Percentiles rank a stretch among this genome's conserved stretches.
phyloP scores from a whole-genome alignment of 768 basidiomycete species.

The Gelatoporia subvermispora region DNA sequence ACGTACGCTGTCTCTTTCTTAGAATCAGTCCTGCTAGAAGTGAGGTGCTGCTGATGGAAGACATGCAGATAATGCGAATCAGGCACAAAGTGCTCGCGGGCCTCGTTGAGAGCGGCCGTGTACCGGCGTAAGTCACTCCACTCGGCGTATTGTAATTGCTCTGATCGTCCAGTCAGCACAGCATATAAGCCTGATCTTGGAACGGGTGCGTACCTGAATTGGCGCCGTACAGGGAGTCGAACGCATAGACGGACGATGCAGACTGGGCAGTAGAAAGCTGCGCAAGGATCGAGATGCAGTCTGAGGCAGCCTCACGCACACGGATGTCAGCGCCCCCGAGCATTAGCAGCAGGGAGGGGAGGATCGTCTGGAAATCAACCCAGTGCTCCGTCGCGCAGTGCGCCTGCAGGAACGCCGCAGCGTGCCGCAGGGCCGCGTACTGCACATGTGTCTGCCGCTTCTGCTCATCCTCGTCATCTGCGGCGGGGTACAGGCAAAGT shows the following conservation, averaged over 20 bases:
- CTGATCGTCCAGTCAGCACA: constrained; percentile 19
- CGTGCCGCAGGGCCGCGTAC: constrained; percentile 65
- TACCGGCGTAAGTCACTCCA: constrained; percentile 60
- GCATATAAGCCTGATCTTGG: neutral
- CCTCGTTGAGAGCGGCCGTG: constrained; percentile 42
- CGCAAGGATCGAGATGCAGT: constrained; percentile 48
- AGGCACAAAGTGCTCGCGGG: constrained; percentile 51
- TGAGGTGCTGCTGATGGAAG: constrained; percentile 58
- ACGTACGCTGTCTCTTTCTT: constrained; percentile 53
- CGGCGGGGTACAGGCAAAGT: constrained; percentile 40
- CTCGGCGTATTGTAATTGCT: constrained; percentile 62
- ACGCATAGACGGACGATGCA: constrained; percentile 57
- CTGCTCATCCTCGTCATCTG: constrained; percentile 1
- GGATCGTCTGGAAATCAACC: constrained; percentile 76
- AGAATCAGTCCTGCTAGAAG: constrained; percentile 42
- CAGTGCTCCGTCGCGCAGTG: constrained; percentile 47
- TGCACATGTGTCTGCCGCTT: constrained; percentile 27
- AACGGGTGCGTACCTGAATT: constrained; percentile 42
- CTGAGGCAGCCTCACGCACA: constrained; percentile 48
- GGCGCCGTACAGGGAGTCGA: constrained; percentile 69
- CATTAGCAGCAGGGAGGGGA: constrained; percentile 65
- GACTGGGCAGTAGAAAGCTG: constrained; percentile 31
- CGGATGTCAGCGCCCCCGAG: constrained; percentile 41
- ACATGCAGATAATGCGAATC: constrained; percentile 54
- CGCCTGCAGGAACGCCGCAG: constrained; percentile 75